Evolutionary conservation across 768 basidiomycete genomes (phyloP), one percentile per base, ranked within the genome.

Genomic region (Pleurotus tuoliensis): DNA sequence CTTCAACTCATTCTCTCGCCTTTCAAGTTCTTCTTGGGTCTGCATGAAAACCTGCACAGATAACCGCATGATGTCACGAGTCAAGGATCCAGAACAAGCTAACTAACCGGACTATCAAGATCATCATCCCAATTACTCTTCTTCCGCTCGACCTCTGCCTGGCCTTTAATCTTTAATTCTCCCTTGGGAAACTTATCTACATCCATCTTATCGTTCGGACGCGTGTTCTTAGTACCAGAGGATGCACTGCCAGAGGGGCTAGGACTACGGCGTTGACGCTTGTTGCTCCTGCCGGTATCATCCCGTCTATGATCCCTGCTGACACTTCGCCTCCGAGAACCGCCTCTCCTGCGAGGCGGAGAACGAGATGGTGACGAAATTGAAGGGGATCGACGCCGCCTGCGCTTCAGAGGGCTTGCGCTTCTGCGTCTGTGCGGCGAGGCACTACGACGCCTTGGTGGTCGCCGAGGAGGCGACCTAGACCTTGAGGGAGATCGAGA

Each of bases 151-250:
- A 69, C 70, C 56, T 81, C 83, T 7, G 78, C 81, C 63, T 89
- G 88, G 11, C 90, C 90, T 65, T 87, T 88, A 67, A 92, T 92
- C 67, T 84, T 88, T 45, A 92, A 68, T 63, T 88, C 87, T 6
- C 77, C 76, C 22, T 59, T 68, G 62, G 54, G 71, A 48, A 59
- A 40, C 34, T 60, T 58, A 51, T 78, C 72, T 39, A 73, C 69
- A 34, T 75, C 73, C 76, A 76, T 76, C 58, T 62, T 66, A 20
- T 67, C 62, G 48, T 68, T 39, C 54, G 34, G 39, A 47, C 59
- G 47, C 67, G 66, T 4, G 49, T 25, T 41, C 63, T 60, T 2
- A 16, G 58, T 13, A 25, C 51, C 51, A 7, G 51, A 53, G 13
- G 51, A 39, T 22, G 51, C 51, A 41, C 51, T 53, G 41, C 41